Base-by-base conservation (phyloP, 129 eudicot species). In the Flaveria trinervia region DNA sequence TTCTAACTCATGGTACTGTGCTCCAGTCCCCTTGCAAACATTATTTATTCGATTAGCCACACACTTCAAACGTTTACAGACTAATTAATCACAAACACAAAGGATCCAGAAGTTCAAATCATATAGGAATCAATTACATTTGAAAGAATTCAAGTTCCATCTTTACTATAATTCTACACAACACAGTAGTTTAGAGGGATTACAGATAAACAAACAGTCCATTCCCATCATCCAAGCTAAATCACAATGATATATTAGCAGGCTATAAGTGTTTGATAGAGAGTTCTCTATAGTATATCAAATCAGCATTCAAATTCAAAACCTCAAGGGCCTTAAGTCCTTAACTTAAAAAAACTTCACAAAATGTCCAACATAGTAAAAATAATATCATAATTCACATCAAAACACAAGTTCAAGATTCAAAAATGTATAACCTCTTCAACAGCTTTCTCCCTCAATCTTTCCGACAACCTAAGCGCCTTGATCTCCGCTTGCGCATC, bases 401-500 rank as follows among this genome's bases (percentile, higher is more conserved):
- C 13, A 80, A 43, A 67, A 65, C 12, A 70, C 3, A 9, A 80
- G 4, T 3, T 9, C 17, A 10, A 36, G 48, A 25, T 8, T 55
- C 2, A 69, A 14, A 18, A 5, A 60, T 55, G 39, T 72, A 23
- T 55, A 84, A 92, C 97, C 97, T 92, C 97, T 88, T 92, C 97
- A 60, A 92, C 93, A n/a, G 97, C 97, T 77, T 92, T 92, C 76
- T 92, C 96, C 41, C 93, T 79, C 39, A 86, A 88, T 5, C 97
- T 86, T 78, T 92, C 97, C 0, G 97, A 92, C 16, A 86, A 61
- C 84, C 72, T 83, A 16, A 92, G 80, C 7, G 96, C 96, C 86
- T 83, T 92, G 86, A 87, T 92, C 92, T 92, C 91, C 7, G 93
- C 89, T 18, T 86, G 92, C 2, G 97, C 93, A 77, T 92, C 97